Evolutionary conservation across 179 eudicot species (phyloP).

Genomic region (Actinidia chinensis): DNA sequence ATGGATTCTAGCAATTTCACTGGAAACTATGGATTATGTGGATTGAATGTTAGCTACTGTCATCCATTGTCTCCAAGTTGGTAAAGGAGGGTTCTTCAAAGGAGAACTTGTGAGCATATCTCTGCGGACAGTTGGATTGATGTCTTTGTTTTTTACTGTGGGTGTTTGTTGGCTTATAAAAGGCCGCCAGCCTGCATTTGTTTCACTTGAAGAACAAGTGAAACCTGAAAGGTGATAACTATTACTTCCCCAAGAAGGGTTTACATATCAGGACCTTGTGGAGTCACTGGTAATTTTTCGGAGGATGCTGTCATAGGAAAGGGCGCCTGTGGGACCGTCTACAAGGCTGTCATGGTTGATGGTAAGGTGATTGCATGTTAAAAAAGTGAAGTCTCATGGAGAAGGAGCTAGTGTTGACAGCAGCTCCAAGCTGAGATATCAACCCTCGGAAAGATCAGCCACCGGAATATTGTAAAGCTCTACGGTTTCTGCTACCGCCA

Average conservation of each 20-base stretch:
- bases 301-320: slow-evolving; percentile 40
- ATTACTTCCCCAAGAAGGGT: slow-evolving; percentile 51
- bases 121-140: slow-evolving; percentile 34
- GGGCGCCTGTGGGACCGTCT: slow-evolving; percentile 58
- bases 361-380: slow-evolving; percentile 51
- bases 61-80: slow-evolving; percentile 31
- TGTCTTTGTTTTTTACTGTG: slow-evolving; percentile 35
- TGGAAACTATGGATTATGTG: slow-evolving; percentile 45
- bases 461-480: slow-evolving; percentile 52
- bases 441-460: slow-evolving; percentile 55
- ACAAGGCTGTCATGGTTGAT: slow-evolving; percentile 48
- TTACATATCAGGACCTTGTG: slow-evolving; percentile 50
- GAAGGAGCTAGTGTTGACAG: slow-evolving; percentile 40
- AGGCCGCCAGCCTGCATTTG: slow-evolving; percentile 26
- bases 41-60: slow-evolving; percentile 23
- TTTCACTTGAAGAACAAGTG: slow-evolving; percentile 31
- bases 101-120: slow-evolving; percentile 38
- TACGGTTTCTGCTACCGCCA: slow-evolving; percentile 60
- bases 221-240: slow-evolving; percentile 30
- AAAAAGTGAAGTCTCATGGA: slow-evolving; percentile 45
- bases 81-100: slow-evolving; percentile 31
- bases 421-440: slow-evolving; percentile 55
- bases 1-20: slow-evolving; percentile 54
- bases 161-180: slow-evolving; percentile 44
- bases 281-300: slow-evolving; percentile 54